These are phyloP conservation scores for Thalassiosira hispida DNA, from an alignment of 352 stramenopile species.

Conservation along the genomic window DNA sequence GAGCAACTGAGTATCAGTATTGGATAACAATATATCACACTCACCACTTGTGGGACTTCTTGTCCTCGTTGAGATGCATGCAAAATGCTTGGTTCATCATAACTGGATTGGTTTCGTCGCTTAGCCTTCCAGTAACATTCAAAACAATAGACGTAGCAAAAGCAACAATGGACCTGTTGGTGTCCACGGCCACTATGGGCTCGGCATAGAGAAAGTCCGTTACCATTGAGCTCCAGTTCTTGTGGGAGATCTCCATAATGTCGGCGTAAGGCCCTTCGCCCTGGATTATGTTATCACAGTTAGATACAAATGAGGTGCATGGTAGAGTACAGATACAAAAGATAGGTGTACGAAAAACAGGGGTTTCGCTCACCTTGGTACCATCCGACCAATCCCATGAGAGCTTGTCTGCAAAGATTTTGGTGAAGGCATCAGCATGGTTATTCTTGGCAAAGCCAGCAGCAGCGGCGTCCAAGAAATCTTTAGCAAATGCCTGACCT, in stretches of 20 bases:
- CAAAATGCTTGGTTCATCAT: neutral
- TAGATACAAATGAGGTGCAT: neutral
- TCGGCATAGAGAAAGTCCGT: neutral
- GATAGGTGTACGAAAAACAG: too few relatives aligned
- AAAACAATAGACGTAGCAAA: neutral
- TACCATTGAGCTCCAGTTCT: slow-evolving; percentile 7
- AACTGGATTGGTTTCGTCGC: slow-evolving; percentile 15
- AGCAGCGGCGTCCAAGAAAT: neutral
- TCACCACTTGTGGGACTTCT: neutral
- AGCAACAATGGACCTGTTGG: slow-evolving; percentile 1
- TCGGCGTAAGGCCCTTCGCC: neutral
- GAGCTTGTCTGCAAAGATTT: slow-evolving; percentile 1
- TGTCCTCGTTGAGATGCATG: slow-evolving; percentile 9
- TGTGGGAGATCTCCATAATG: neutral
- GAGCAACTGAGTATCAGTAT: neutral
- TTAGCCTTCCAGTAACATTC: slow-evolving; percentile 10
- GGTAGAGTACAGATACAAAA: too few relatives aligned
- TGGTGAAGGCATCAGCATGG: neutral
- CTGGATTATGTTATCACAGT: neutral
- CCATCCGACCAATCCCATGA: slow-evolving; percentile 17
- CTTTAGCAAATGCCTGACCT: neutral
- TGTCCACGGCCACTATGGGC: neutral
- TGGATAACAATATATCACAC: neutral
- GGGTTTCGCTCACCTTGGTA: neutral
- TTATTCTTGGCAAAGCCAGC: slow-evolving; percentile 7